These are phyloP conservation scores for Zygotorulaspora florentina DNA, from an alignment of 805 yeast genomes.

Conservation along the genomic window DNA sequence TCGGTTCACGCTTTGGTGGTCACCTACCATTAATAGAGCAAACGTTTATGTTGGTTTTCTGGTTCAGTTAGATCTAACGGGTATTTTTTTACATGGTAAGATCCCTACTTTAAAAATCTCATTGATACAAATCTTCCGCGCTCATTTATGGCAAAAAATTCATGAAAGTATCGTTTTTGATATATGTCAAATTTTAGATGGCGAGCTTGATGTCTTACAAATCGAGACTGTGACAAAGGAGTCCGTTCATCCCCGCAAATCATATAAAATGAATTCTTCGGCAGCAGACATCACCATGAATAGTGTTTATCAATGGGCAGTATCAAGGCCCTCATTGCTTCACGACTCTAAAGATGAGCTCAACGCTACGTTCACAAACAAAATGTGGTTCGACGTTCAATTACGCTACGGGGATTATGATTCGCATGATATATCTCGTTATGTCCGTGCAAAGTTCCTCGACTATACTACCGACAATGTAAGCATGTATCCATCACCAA, in stretches of 20 bases:
- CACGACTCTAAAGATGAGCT: slow-evolving; percentile 64
- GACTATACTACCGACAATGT: slow-evolving; percentile 88
- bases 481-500: slow-evolving; percentile 85
- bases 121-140: slow-evolving; percentile 90
- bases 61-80: slow-evolving; percentile 93
- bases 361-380: slow-evolving; percentile 54
- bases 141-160: slow-evolving; percentile 98
- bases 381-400: slow-evolving; percentile 94
- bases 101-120: slow-evolving; percentile 96
- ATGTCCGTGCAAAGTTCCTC: slow-evolving; percentile 85
- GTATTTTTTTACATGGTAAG: slow-evolving; percentile 95
- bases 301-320: slow-evolving; percentile 77
- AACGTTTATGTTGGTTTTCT: slow-evolving; percentile 96
- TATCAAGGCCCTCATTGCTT: slow-evolving; percentile 74
- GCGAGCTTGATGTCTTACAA: slow-evolving; percentile 75
- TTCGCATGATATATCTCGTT: slow-evolving; percentile 92
- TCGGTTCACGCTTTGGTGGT: slow-evolving; percentile 98
- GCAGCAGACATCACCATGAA: slow-evolving; percentile 83
- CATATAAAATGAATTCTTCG: slow-evolving; percentile 95
- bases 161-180: slow-evolving; percentile 95
- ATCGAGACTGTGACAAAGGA: slow-evolving; percentile 85
- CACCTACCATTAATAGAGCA: slow-evolving; percentile 97
- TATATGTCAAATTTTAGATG: slow-evolving; percentile 85
- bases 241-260: slow-evolving; percentile 93
- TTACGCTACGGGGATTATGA: slow-evolving; percentile 95